A percentile compares a stretch with the other conserved stretches of the same genome.
Evolutionary conservation across 129 eudicot genomes (phyloP).

Genomic region (Tagetes patula): DNA sequence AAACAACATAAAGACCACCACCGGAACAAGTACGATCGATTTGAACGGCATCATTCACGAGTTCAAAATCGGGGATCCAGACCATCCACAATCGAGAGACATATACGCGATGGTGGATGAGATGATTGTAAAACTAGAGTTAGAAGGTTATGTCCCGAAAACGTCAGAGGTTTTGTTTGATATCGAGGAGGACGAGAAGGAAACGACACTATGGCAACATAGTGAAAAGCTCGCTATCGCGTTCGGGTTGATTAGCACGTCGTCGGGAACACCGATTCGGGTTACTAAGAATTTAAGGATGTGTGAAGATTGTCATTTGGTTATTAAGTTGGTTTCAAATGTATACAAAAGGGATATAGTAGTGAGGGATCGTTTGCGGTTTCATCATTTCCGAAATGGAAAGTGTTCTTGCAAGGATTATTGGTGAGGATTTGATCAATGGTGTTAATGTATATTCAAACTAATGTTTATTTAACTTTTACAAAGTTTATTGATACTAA

Average conservation of each 20-base stretch:
- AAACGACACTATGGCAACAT: slow-evolving; percentile 49
- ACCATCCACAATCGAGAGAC: slow-evolving; percentile 50
- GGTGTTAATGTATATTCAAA: neutral
- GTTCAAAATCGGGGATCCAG: slow-evolving; percentile 52
- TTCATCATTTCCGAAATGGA: slow-evolving; percentile 64
- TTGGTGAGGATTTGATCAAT: slow-evolving; percentile 36
- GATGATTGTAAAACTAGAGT: slow-evolving; percentile 35
- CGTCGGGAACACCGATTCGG: slow-evolving; percentile 45
- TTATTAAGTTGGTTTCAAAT: slow-evolving; percentile 49
- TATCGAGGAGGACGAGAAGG: slow-evolving; percentile 58
- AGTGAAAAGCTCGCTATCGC: slow-evolving; percentile 68
- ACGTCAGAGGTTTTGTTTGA: slow-evolving; percentile 55
- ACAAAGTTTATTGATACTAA: too few relatives aligned
- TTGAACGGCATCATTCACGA: slow-evolving; percentile 49
- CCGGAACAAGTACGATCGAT: slow-evolving; percentile 53
- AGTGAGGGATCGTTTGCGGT: slow-evolving; percentile 56
- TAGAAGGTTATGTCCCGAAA: slow-evolving; percentile 44
- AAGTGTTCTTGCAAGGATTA: slow-evolving; percentile 64
- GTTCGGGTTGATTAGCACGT: slow-evolving; percentile 49
- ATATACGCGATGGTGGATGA: slow-evolving; percentile 43
- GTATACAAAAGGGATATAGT: slow-evolving; percentile 53
- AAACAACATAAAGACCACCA: slow-evolving; percentile 43
- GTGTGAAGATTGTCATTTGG: slow-evolving; percentile 61
- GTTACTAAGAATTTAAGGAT: slow-evolving; percentile 56
- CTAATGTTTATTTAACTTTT: neutral